Percentiles rank a stretch among this genome's conserved stretches.
Evolutionary conservation across 1,284 basidiomycete genomes (phyloP).

Genomic region (Malassezia arunalokei): DNA sequence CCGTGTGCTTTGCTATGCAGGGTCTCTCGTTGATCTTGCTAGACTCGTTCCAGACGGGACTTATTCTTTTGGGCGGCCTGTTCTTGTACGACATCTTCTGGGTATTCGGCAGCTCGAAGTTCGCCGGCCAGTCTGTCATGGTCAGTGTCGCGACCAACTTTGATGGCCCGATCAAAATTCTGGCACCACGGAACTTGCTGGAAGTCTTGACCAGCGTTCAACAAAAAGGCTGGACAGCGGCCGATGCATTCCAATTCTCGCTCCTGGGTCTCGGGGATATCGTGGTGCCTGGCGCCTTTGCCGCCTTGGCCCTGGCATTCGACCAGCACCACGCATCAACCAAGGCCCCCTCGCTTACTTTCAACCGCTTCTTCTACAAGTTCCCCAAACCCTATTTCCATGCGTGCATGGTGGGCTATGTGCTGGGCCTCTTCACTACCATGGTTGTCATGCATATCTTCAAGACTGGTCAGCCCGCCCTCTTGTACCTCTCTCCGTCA

Average conservation of each 20-base stretch:
- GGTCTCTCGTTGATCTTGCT: conserved; percentile 70
- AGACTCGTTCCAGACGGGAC: conserved; percentile 80
- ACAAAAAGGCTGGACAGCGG: background rate
- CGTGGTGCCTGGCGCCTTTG: conserved; percentile 76
- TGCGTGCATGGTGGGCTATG: conserved; percentile 62
- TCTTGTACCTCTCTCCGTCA: conserved; percentile 65
- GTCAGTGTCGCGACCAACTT: conserved; percentile 67
- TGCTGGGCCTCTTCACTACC: conserved; percentile 64
- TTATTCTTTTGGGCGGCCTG: conserved; percentile 57
- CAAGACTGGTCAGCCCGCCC: conserved; percentile 71
- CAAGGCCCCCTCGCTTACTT: conserved; percentile 21
- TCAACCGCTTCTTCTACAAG: conserved; percentile 23
- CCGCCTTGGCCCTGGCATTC: conserved; percentile 76
- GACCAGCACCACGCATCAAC: conserved; percentile 56
- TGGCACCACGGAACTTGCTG: conserved; percentile 47
- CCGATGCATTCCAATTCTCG: conserved; percentile 48
- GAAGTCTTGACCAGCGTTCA: conserved; percentile 16
- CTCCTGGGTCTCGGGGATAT: conserved; percentile 89
- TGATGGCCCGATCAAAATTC: conserved; percentile 70
- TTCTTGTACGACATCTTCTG: conserved; percentile 46
- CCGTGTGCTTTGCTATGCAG: conserved; percentile 70
- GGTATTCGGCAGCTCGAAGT: conserved; percentile 30
- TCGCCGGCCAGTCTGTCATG: conserved; percentile 37
- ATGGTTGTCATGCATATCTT: conserved; percentile 79
- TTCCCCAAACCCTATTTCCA: conserved; percentile 70